phyloP scores from a whole-genome alignment of 305 asterid species.

The Petunia hybrid region DNA sequence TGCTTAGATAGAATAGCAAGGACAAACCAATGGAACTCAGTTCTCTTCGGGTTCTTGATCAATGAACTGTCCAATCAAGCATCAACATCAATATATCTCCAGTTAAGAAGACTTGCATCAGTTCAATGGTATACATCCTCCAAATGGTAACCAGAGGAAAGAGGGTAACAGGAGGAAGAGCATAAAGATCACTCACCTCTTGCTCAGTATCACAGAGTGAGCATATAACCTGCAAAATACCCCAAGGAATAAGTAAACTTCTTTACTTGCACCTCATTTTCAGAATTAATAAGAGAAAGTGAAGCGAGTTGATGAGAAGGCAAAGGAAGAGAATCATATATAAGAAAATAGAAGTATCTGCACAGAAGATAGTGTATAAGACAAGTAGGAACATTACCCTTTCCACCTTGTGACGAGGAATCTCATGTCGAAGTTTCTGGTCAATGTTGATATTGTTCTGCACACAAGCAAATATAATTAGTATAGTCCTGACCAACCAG shows the following conservation, averaged over 20 bases:
- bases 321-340: background rate
- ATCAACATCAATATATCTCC: background rate
- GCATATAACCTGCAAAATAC: constrained; percentile 70
- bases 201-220: constrained; percentile 90
- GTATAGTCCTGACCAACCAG: background rate
- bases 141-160: constrained; percentile 28
- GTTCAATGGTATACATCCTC: background rate
- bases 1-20: constrained; percentile 20
- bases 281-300: background rate
- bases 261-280: background rate
- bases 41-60: background rate
- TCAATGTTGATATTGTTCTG: constrained; percentile 72
- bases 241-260: background rate
- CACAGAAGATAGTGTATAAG: constrained; percentile 22
- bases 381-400: constrained; percentile 47
- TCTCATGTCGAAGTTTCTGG: constrained; percentile 71
- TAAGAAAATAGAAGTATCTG: background rate
- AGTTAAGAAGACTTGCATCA: background rate
- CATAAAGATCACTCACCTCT: constrained; percentile 55
- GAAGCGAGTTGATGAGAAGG: background rate
- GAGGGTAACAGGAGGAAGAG: background rate
- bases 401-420: constrained; percentile 78
- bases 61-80: background rate
- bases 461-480: constrained; percentile 28
- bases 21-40: background rate